Base-by-base conservation (phyloP, 1,284 basidiomycete species). In the Fomitopsis palustris region DNA sequence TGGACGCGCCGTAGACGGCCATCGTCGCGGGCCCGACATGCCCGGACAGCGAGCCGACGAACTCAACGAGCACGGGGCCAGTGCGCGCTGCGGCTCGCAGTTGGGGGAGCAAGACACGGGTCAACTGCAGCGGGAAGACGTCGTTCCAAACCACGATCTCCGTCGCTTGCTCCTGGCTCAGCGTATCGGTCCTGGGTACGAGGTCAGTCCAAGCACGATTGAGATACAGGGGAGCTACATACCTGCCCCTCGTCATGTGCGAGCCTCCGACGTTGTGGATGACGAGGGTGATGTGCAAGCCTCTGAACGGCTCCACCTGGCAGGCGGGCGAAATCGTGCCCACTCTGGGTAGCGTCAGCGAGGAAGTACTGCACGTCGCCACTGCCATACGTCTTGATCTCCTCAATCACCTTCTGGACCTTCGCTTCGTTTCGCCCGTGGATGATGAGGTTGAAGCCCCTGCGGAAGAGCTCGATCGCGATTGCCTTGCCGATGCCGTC, bases 381-480 rank as follows among this genome's bases (percentile, higher is more conserved):
- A 33, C 23, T 33, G 19, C 54, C n/a, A 3, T 31, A 54, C n/a
- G 55, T 60, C 43, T 61, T 61, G 8, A 72, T 59, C 56, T 69
- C 66, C 10, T 62, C 62, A 8, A 62, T 58, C 42, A 68, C 69
- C 47, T 57, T 60, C 51, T 58, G 53, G 61, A 71, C 59, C 62
- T 72, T 72, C 56, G 63, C 59, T 58, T 67, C 67, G 51, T 68
- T 70, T 9, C 71, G 62, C 16, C 70, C 70, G 47, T 73, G 71
- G 19, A 73, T 49, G 56, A 73, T 65, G 39, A 73, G 57, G 52
- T 69, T 72, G 67, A 73, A 73, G 17, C 69, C 69, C 35, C 59
- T 64, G 31, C 42, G 53, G 55, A 67, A 69, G 17, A 73, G 65
- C 64, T 71, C 69, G 2, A 55, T 54, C 5, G 69, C 69, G 6